Conservation (phyloP, 495 filamentous ascomycete species). For the Xylaria scruposa region DNA sequence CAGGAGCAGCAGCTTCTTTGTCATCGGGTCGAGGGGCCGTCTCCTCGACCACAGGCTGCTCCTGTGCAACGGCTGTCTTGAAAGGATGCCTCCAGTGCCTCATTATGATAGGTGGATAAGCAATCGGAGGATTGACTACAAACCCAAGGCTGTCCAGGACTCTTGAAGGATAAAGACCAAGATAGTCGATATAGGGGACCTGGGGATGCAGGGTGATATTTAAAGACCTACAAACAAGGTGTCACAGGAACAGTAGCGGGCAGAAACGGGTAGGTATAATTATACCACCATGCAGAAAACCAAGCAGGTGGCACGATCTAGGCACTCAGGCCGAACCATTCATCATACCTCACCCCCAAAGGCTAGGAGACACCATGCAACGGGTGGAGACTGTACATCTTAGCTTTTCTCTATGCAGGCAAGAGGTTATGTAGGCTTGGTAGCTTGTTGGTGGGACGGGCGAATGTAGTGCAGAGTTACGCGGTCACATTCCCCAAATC, state of each 20-base stretch:
- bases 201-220: constrained; percentile 18
- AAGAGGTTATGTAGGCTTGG: constrained; percentile 14
- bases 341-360: constrained; percentile 1
- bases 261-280: not conserved
- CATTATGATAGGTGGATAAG: constrained; percentile 27
- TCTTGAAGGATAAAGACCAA: constrained; percentile 1
- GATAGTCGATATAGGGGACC: not conserved
- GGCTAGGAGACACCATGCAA: constrained; percentile 7
- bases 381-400: not conserved
- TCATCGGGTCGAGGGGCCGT: constrained; percentile 21
- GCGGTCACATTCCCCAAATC: constrained; percentile 16
- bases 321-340: constrained; percentile 2
- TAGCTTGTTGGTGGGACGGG: not conserved
- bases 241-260: constrained; percentile 9
- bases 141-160: not conserved
- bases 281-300: not conserved
- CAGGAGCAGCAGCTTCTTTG: constrained; percentile 32
- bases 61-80: constrained; percentile 26
- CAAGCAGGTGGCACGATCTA: constrained; percentile 6
- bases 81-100: constrained; percentile 30
- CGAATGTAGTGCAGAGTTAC: not conserved
- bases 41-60: constrained; percentile 36
- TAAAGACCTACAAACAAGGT: constrained; percentile 8
- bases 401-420: not conserved
- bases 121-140: constrained; percentile 4